Evolutionary conservation across 1,284 basidiomycete genomes (phyloP).

Genomic region (Heterobasidion occidentale): DNA sequence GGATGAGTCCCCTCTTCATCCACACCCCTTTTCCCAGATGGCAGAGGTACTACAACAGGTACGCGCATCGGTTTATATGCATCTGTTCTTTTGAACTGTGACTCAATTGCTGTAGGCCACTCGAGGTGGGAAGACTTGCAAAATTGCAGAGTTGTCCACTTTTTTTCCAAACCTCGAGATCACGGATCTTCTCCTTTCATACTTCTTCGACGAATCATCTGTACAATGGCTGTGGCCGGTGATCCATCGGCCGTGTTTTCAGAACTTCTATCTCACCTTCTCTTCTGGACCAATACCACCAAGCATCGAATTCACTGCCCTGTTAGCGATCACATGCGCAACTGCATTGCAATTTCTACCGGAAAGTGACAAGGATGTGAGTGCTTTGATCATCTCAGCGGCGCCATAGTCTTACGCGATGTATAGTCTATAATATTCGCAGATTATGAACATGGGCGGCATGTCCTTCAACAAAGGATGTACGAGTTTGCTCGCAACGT

Average conservation of each 20-base stretch:
- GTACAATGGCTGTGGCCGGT: slow-evolving; percentile 15
- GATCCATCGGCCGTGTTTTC: slow-evolving; percentile 16
- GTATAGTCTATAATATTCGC: slow-evolving; percentile 11
- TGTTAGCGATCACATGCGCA: slow-evolving; percentile 16
- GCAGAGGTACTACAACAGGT: background rate
- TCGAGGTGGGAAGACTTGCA: background rate
- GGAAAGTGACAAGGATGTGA: slow-evolving; percentile 14
- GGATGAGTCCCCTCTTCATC: background rate
- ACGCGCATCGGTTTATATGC: background rate
- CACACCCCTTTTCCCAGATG: background rate
- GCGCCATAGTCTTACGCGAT: background rate
- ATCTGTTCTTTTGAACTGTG: too few relatives aligned
- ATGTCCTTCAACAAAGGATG: slow-evolving; percentile 12
- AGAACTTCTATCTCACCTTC: slow-evolving; percentile 12
- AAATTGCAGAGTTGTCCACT: slow-evolving; percentile 5
- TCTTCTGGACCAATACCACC: slow-evolving; percentile 9
- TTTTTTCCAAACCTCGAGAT: slow-evolving; percentile 16
- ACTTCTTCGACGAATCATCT: slow-evolving; percentile 16
- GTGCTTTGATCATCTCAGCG: background rate
- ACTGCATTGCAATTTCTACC: slow-evolving; percentile 16
- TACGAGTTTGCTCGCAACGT: slow-evolving; percentile 12
- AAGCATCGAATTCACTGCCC: slow-evolving; percentile 13
- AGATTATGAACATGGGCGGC: slow-evolving; percentile 12
- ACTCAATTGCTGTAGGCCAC: background rate
- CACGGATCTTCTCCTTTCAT: slow-evolving; percentile 10